phyloP scores from a whole-genome alignment of 768 basidiomycete species.

The Suillus brevipes region DNA sequence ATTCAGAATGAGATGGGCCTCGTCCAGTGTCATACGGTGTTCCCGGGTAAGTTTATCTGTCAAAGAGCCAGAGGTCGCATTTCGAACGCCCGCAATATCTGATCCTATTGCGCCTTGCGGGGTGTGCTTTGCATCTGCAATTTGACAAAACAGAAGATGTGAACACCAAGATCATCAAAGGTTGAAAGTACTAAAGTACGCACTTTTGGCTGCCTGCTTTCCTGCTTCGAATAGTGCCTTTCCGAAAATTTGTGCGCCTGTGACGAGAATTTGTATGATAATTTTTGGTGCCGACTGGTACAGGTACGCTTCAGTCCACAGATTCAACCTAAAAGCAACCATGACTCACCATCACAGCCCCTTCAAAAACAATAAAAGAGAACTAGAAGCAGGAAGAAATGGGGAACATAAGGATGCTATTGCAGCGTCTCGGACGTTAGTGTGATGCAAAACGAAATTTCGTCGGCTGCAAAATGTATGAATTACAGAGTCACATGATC shows the following conservation, averaged over 20 bases:
- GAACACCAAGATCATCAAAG: slow-evolving; percentile 1
- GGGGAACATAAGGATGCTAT: neutral
- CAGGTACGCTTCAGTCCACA: neutral
- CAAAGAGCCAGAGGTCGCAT: slow-evolving; percentile 70
- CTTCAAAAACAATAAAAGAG: slow-evolving; percentile 2
- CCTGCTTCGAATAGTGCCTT: slow-evolving; percentile 91
- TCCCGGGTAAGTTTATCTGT: slow-evolving; percentile 83
- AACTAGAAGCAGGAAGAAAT: neutral
- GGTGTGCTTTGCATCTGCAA: slow-evolving; percentile 76
- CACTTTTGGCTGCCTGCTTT: slow-evolving; percentile 91
- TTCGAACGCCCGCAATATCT: slow-evolving; percentile 72
- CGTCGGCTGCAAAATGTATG: neutral
- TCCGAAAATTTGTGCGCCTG: slow-evolving; percentile 81
- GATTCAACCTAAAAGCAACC: neutral
- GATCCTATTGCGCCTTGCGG: slow-evolving; percentile 69
- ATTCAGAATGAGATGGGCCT: slow-evolving; percentile 92
- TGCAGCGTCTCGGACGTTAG: neutral
- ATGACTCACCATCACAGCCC: slow-evolving; percentile 4
- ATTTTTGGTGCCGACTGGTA: slow-evolving; percentile 74
- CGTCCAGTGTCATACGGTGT: slow-evolving; percentile 92
- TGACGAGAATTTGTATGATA: slow-evolving; percentile 76
- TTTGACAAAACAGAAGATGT: neutral
- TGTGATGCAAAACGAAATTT: neutral
- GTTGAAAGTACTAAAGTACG: slow-evolving; percentile 27
- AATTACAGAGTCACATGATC: neutral